Evolutionary conservation across 805 yeast genomes (phyloP), one percentile per base, ranked within the genome.

Genomic region (Candida golubevii): DNA sequence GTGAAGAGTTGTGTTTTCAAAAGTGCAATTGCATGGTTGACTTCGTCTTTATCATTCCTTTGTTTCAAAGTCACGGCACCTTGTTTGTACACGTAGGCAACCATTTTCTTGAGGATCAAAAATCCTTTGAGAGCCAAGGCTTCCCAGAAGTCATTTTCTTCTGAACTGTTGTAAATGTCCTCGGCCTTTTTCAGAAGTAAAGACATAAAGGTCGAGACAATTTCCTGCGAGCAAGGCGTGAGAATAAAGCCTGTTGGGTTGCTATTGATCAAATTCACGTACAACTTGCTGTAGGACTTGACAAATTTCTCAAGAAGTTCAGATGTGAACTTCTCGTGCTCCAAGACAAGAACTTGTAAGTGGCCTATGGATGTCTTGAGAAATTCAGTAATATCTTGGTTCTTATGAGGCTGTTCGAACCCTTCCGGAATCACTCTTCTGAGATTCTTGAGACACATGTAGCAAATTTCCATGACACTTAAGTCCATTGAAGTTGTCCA

Each of bases 351-450:
- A 11, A 68, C 62, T 51, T 78, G 80, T 44, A 88, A 73, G 60
- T 89, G 89, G 8, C 69, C 69, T 2, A 82, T 66, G 0, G 85
- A 68, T 0, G 74, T 42, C 26, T 69, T 71, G 59, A 88, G 69
- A 49, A 89, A 84, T 41, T 83, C 88, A 12, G 64, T 65, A 2
- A 88, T 74, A 27, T 74, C 74, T 13, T 61, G 71, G 43, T 77
- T 78, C 37, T 82, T 75, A 48, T 86, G 82, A 1, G 88, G 85
- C 48, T 77, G 74, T 37, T 83, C 88, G 53, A 76, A 82, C 0
- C 95, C 95, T 56, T 84, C 91, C 2, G 82, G 82, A 2, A 88
- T 72, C 14, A 85, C 72, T 48, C 96, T 72, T 53, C 96, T 72
- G 28, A 86, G 63, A 27, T 79, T 81, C 62, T 93, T 91, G 48